Evolutionary conservation across 768 basidiomycete genomes (phyloP).

Genomic region (Russula griseocarnosa): DNA sequence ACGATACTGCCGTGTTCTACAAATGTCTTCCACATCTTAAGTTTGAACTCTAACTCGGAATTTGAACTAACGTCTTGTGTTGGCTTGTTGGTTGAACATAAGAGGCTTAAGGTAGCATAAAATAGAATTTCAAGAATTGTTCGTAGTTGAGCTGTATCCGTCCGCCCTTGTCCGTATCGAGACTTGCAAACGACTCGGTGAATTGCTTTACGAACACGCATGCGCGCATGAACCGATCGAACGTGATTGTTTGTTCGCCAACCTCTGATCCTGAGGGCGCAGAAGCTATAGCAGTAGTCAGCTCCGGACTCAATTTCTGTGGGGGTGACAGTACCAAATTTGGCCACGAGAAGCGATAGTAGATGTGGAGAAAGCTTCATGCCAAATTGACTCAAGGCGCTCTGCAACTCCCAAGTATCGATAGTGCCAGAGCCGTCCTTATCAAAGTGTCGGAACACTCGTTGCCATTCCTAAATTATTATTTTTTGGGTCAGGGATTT

Average conservation of each 20-base stretch:
- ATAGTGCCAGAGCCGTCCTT: constrained; percentile 76
- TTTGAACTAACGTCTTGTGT: not conserved
- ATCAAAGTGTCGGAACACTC: constrained; percentile 79
- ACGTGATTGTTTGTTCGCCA: constrained; percentile 58
- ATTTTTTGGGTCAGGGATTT: not conserved
- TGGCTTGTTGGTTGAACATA: not conserved
- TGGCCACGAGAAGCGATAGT: constrained; percentile 62
- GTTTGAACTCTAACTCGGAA: not conserved
- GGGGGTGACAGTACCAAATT: constrained; percentile 57
- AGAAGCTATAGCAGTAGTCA: constrained; percentile 31
- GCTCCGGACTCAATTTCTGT: too few relatives aligned
- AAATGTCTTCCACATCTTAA: too few relatives aligned
- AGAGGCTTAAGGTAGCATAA: constrained; percentile 48
- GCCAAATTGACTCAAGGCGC: constrained; percentile 71
- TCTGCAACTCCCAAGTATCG: constrained; percentile 60
- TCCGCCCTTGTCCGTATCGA: constrained; percentile 57
- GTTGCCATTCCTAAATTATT: constrained; percentile 78
- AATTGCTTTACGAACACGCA: constrained; percentile 79
- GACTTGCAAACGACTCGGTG: constrained; percentile 61
- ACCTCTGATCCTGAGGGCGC: constrained; percentile 31
- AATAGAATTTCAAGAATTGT: constrained; percentile 62
- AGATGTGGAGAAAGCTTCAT: constrained; percentile 66
- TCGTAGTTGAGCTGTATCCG: constrained; percentile 72
- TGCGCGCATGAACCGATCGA: constrained; percentile 82
- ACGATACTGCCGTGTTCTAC: too few relatives aligned